Evolutionary conservation across 306 rosid genomes (phyloP).

Genomic region (Vigna nakashimae): DNA sequence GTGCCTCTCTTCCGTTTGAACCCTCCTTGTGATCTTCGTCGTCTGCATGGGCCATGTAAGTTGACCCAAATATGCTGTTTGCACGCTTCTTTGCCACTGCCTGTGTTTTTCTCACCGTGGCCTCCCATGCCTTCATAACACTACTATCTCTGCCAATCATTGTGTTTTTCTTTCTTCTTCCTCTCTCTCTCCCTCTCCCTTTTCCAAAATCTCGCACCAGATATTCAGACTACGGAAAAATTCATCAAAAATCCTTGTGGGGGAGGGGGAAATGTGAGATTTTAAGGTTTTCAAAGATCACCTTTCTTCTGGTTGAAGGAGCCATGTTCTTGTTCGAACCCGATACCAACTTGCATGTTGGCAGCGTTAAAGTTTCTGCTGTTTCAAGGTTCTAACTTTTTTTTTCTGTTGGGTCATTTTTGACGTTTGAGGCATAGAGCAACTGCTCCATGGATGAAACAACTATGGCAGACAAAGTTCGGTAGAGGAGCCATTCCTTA

Average conservation of each 20-base stretch:
- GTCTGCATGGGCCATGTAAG: constrained; percentile 38
- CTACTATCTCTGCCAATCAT: constrained; percentile 75
- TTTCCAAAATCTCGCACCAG: constrained; percentile 2
- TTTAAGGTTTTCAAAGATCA: background rate
- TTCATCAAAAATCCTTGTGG: constrained; percentile 27
- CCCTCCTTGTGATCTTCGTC: constrained; percentile 50
- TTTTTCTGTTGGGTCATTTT: constrained; percentile 15
- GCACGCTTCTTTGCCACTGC: constrained; percentile 86
- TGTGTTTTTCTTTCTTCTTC: background rate
- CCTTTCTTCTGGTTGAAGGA: constrained; percentile 23
- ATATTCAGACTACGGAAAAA: background rate
- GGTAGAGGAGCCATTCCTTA: constrained; percentile 10
- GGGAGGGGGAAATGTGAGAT: background rate
- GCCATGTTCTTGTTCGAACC: constrained; percentile 32
- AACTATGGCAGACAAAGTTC: constrained; percentile 12
- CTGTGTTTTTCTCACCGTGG: constrained; percentile 81
- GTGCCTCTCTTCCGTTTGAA: constrained; percentile 11
- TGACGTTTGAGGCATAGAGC: constrained; percentile 8
- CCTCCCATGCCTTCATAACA: constrained; percentile 92
- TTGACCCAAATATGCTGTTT: constrained; percentile 73
- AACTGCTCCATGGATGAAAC: constrained; percentile 19
- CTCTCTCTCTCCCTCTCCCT: background rate
- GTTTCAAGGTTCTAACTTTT: constrained; percentile 19
- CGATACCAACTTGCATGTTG: constrained; percentile 45
- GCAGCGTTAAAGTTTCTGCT: constrained; percentile 26